Evolutionary conservation across 306 rosid genomes (phyloP).

Genomic region (Malus fusca): DNA sequence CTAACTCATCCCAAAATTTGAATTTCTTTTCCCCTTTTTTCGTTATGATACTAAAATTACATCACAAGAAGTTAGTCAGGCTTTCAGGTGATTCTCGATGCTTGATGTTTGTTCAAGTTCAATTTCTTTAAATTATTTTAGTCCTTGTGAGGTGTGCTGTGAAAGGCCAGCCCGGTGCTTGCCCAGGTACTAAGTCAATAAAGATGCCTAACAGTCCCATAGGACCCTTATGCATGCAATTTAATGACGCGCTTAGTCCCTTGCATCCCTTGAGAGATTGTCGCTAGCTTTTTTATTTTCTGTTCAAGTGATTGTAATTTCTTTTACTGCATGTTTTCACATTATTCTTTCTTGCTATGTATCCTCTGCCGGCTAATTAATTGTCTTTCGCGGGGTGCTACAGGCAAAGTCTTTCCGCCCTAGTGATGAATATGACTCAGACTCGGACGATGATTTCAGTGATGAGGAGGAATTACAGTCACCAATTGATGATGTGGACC

Average conservation of each 20-base stretch:
- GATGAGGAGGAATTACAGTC: slow-evolving; percentile 98
- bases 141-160: background rate
- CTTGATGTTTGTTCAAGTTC: background rate
- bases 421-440: slow-evolving; percentile 50
- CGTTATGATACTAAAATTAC: background rate
- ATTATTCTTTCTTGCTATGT: background rate
- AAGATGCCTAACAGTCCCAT: background rate
- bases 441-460: slow-evolving; percentile 81
- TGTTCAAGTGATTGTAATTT: background rate
- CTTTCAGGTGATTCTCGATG: background rate
- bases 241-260: background rate
- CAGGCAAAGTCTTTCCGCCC: slow-evolving; percentile 86
- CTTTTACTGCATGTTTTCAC: background rate
- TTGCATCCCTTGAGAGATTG: background rate
- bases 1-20: background rate
- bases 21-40: background rate
- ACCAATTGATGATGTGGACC: slow-evolving; percentile 96
- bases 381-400: background rate
- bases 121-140: background rate
- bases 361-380: background rate
- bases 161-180: background rate
- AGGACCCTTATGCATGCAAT: background rate
- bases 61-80: background rate
- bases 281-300: background rate
- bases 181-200: background rate